These are phyloP conservation scores for Gymnopus androsaceus DNA, from an alignment of 1,284 basidiomycete genomes.

Conservation along the genomic window DNA sequence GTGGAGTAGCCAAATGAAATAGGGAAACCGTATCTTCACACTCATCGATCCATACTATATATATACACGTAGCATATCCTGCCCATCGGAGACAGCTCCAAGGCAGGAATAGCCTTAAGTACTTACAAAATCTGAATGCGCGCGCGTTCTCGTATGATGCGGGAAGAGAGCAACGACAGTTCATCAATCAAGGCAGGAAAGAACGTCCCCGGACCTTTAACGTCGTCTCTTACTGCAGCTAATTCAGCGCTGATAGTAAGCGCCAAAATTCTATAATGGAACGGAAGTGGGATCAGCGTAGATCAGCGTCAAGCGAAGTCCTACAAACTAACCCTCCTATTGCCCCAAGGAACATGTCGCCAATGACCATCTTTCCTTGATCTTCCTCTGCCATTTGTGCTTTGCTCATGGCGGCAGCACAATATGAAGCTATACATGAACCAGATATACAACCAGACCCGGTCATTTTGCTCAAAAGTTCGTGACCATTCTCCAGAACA, in stretches of 20 bases:
- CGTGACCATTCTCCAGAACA: constrained; percentile 75
- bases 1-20: no score
- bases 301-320: not conserved
- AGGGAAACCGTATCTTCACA: no score
- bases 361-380: constrained; percentile 57
- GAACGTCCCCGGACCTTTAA: constrained; percentile 87
- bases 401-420: constrained; percentile 61
- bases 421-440: constrained; percentile 75
- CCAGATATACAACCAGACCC: constrained; percentile 92
- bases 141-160: constrained; percentile 49
- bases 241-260: constrained; percentile 85
- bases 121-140: constrained; percentile 41
- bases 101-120: no score
- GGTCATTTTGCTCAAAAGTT: constrained; percentile 79
- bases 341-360: constrained; percentile 76
- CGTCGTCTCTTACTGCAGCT: constrained; percentile 69
- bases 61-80: no score
- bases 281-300: constrained; percentile 16
- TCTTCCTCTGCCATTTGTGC: constrained; percentile 25
- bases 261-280: constrained; percentile 63
- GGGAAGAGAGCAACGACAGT: constrained; percentile 49
- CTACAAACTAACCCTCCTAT: constrained; percentile 66
- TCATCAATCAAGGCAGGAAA: constrained; percentile 81
- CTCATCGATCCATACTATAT: no score
- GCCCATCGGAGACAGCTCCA: no score